These are phyloP conservation scores for Leccinum obscurum DNA, from an alignment of 768 basidiomycete species.

Conservation along the genomic window DNA sequence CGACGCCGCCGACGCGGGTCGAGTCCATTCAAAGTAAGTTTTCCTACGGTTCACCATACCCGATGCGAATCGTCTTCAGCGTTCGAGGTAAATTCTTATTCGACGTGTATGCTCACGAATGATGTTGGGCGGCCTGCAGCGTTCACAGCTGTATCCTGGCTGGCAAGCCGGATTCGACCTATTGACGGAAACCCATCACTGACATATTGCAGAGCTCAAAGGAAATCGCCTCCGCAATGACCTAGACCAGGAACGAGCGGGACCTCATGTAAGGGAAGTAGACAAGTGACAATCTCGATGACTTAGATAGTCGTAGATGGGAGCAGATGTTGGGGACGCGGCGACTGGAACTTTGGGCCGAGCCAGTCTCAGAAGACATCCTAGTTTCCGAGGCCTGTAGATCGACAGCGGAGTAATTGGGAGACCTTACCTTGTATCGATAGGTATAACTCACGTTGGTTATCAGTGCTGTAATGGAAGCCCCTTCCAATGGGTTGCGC, in stretches of 20 bases:
- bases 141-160: background rate
- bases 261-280: background rate
- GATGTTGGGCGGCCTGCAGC: background rate
- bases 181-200: too few species aligned
- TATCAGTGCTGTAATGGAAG: too few species aligned
- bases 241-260: background rate
- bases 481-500: background rate
- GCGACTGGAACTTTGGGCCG: background rate
- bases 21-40: background rate
- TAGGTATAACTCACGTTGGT: too few species aligned
- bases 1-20: too few species aligned
- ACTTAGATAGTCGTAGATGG: background rate
- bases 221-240: background rate
- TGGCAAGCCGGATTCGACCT: too few species aligned
- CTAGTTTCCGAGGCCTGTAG: background rate
- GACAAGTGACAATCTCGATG: background rate
- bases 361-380: background rate
- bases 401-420: background rate
- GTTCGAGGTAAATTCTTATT: background rate
- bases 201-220: background rate
- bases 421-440: background rate
- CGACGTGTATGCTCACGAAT: background rate
- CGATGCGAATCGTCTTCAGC: background rate
- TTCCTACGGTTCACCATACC: background rate
- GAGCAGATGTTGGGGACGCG: background rate